Evolutionary conservation across 371 early-diverging fungal genomes (phyloP), one percentile per base, ranked within the genome.

Genomic region (Dichotomocladium elegans): DNA sequence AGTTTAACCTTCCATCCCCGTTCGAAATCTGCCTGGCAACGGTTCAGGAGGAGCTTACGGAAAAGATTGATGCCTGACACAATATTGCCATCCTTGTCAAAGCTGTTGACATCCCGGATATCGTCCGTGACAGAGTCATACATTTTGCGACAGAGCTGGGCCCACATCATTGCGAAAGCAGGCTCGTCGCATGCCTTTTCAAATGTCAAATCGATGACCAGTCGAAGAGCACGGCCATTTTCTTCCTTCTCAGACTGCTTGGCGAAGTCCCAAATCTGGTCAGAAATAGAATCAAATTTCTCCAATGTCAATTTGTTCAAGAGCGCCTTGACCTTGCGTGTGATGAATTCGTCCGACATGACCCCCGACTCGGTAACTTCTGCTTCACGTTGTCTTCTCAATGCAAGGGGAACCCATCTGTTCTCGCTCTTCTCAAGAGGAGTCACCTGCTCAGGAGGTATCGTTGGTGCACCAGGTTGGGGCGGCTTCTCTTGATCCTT

Each of bases 131-230:
- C 72, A 33, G 66, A 53, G 44, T 81, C 84, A 58, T 80, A 78
- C 64, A 90, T 75, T 64, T 82, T 79, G 37, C 76, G 72, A 77
- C 94, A 94, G 52, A 98, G 80, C 48, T 77, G 80, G 14, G 96
- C 96, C 70, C 96, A 98, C 78, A 94, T 88, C 44, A 72, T 59
- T 44, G 87, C 90, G 79, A 95, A 97, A 51, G 77, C 79, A 15
- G 92, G 83, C 72, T 98, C 96, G 57, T 95, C 96, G 43, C 92
- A 81, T 3, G 99, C 96, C 76, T 98, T 97, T 28, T 94, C 91
- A 60, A 94, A 97, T 45, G 93, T 84, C 24, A 89, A 76, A 41
- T 77, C 76, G 57, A 96, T 90, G 41, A 96, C 86, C 50, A 79
- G 82, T 55, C 78, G 77, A 43, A 98, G 69, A 3, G 90, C 81